phyloP scores from a whole-genome alignment of 768 basidiomycete genomes.

The Lentinula aciculospora region DNA sequence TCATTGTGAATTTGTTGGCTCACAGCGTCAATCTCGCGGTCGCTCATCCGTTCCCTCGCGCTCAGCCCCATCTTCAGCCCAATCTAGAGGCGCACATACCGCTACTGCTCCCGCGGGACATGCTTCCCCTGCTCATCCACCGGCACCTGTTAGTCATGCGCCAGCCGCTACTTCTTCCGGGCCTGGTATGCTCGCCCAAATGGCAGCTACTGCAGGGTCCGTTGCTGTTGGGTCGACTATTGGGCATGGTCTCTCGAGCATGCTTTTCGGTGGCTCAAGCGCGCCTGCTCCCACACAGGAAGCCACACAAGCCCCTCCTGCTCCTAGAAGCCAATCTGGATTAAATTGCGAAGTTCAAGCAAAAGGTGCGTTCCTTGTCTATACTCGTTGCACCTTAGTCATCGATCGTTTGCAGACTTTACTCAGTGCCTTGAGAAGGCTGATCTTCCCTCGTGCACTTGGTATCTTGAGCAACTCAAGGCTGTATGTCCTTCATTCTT shows the following conservation, averaged over 20 bases:
- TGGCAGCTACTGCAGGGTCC: constrained; percentile 88
- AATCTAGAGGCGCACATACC: constrained; percentile 41
- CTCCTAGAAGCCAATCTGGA: constrained; percentile 36
- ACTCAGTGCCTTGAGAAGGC: constrained; percentile 81
- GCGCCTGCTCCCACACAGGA: constrained; percentile 35
- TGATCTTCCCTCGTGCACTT: constrained; percentile 72
- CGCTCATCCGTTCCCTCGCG: constrained; percentile 51
- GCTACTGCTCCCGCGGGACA: constrained; percentile 44
- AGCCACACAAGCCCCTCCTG: constrained; percentile 41
- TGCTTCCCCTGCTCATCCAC: constrained; percentile 30
- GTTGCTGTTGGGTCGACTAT: constrained; percentile 85
- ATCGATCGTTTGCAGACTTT: constrained; percentile 50
- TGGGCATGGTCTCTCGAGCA: constrained; percentile 84
- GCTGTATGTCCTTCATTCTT: constrained; percentile 48
- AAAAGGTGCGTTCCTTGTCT: constrained; percentile 47
- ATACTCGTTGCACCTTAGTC: not conserved
- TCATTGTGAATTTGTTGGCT: not conserved
- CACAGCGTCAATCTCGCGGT: constrained; percentile 73
- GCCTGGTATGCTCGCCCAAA: constrained; percentile 76
- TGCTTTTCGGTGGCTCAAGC: constrained; percentile 78
- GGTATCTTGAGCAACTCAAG: constrained; percentile 87
- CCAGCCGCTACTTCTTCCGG: constrained; percentile 29
- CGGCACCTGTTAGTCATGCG: constrained; percentile 36
- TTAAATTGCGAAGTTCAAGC: constrained; percentile 70
- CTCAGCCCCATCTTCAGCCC: constrained; percentile 38